Evolutionary conservation across 176 grass and related monocot species (phyloP), one percentile per base, ranked within the genome.

Genomic region (Musa schizocarpa): DNA sequence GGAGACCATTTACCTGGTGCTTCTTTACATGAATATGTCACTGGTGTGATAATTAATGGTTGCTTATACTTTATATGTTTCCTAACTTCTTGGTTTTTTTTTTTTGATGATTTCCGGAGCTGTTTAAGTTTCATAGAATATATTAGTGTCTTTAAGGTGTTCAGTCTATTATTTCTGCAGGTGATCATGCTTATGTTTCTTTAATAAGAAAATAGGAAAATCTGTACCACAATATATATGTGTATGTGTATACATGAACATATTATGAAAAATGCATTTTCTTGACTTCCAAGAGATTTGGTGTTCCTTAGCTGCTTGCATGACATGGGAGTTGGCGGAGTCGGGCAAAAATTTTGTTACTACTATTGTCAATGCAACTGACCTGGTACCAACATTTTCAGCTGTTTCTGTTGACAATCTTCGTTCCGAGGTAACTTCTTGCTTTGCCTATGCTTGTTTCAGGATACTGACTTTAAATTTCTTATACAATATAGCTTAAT

Each of bases 251-350:
- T 43, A 43, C 3, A 43, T 43, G 34, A 43, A 43, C 34, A 43
- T 43, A 43, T 43, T 43, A 43, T 6, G 34, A 43, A 43, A 19
- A 20, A 56, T 55, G 9, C 26, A 25, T 27, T 54, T 74, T 56
- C 19, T n/a, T 78, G 52, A 68, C 63, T 53, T 69, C 20, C 7
- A 79, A 69, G 53, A 58, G 16, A 79, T 82, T 80, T 81, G 53
- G 11, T 87, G 26, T 78, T 78, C 9, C 80, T 62, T 83, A 96
- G 93, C 87, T 83, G 85, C 87, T 57, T 96, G 85, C 76, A 85
- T 96, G 79, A 86, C 93, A 64, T 96, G 89, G 93, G 85, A 96
- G 25, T 83, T 96, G 27, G 89, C 93, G 0, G 87, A 96, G 75
- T 86, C 89, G 4, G 79, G 87, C 48, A 90, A 96, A 86, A 73